Conservation (phyloP, 176 grass and related monocot species). For the Urochloa ruziziensis region DNA sequence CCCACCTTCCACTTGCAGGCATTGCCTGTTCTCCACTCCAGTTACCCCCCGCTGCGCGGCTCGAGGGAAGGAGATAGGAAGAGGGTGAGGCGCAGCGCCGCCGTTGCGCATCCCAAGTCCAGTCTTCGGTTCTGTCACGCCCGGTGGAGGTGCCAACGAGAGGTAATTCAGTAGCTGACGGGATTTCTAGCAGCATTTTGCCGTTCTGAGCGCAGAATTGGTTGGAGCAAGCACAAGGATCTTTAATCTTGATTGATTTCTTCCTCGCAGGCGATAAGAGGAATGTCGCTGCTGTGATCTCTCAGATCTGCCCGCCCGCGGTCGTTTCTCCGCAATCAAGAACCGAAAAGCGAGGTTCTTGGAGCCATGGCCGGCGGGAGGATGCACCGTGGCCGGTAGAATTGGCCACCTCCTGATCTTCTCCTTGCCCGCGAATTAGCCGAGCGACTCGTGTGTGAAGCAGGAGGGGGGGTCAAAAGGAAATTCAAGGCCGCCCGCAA, state of each 20-base stretch:
- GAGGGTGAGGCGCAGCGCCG: not conserved
- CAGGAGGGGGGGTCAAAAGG: not conserved
- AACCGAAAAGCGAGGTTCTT: not conserved
- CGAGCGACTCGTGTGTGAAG: not conserved
- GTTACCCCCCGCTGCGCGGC: not conserved
- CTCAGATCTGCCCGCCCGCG: constrained; percentile 32
- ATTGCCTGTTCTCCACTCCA: constrained; percentile 27
- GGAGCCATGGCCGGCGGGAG: not conserved
- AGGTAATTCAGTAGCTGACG: not conserved
- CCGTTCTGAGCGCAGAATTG: not conserved
- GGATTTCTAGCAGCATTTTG: not conserved
- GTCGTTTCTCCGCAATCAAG: not conserved
- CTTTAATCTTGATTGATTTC: not conserved
- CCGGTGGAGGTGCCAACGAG: not conserved
- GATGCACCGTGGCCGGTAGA: not conserved
- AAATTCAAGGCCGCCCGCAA: not conserved
- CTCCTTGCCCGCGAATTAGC: not conserved
- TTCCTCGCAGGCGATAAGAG: not conserved
- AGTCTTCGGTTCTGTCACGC: not conserved
- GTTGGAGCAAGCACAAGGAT: not conserved
- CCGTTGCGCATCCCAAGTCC: no score
- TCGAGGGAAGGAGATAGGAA: not conserved
- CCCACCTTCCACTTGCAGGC: constrained; percentile 3
- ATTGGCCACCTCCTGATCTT: not conserved
- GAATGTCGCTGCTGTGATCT: constrained; percentile 1